These are phyloP conservation scores for Rubroshorea leprosula DNA, from an alignment of 345 rosid species.

Conservation along the genomic window DNA sequence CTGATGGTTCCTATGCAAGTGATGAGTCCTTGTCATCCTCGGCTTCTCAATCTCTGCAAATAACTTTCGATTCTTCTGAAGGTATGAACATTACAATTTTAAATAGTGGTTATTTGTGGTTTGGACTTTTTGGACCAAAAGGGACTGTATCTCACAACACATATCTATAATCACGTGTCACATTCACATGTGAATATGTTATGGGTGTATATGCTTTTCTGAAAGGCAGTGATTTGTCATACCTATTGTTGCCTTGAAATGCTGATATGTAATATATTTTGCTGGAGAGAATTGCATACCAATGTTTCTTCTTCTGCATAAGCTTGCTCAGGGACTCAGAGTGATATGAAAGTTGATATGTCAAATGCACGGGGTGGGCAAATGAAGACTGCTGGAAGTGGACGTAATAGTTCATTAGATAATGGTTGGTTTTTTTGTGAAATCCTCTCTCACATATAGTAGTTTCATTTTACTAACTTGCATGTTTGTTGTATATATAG, in stretches of 20 bases:
- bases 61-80: constrained; percentile 25
- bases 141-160: too few species aligned
- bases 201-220: too few species aligned
- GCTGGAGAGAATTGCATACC: background rate
- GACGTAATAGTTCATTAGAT: constrained; percentile 25
- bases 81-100: constrained; percentile 16
- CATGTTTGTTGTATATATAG: constrained; percentile 21
- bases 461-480: background rate
- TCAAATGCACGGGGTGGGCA: constrained; percentile 27
- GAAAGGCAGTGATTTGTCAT: background rate
- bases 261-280: background rate
- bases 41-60: constrained; percentile 23
- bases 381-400: constrained; percentile 26
- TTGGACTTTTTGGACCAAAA: background rate
- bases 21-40: constrained; percentile 44
- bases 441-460: background rate
- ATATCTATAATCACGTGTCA: too few species aligned
- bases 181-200: background rate
- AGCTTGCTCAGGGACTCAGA: constrained; percentile 22
- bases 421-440: constrained; percentile 24
- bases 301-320: background rate
- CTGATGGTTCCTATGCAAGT: constrained; percentile 55
- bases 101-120: background rate
- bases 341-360: constrained; percentile 26
- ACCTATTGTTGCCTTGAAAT: background rate